Conservation (phyloP, 2,329 filamentous ascomycete genomes). For the Septoria petroselini region DNA sequence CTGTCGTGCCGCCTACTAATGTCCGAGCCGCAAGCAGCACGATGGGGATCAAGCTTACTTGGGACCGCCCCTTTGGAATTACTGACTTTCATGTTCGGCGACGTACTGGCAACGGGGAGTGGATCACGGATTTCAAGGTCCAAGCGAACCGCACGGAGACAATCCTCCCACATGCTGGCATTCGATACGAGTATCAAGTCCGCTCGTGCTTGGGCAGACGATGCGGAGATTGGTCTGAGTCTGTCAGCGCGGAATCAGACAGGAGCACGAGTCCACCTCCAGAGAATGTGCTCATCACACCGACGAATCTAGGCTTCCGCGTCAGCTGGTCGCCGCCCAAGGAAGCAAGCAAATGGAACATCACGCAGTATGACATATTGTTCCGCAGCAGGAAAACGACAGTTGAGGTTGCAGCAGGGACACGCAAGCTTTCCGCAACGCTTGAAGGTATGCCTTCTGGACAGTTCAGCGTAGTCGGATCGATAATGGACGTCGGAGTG, state of each 20-base stretch:
- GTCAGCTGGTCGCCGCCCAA: constrained; percentile 10
- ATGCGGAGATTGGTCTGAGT: constrained; percentile 13
- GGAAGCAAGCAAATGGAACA: constrained; percentile 8
- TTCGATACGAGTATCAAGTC: constrained; percentile 17
- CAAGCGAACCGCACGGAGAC: constrained; percentile 8
- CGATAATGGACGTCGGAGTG: background rate
- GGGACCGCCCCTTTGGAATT: constrained; percentile 12
- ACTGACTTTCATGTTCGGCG: constrained; percentile 10
- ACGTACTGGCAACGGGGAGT: constrained; percentile 4
- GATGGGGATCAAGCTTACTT: constrained; percentile 16
- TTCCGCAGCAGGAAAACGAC: background rate
- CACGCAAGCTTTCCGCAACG: constrained; percentile 3
- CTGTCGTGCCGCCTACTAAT: constrained; percentile 4
- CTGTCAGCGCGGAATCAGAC: constrained; percentile 9
- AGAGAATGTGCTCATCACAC: constrained; percentile 1
- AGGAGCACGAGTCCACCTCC: constrained; percentile 13
- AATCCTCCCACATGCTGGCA: constrained; percentile 9
- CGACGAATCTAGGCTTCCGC: constrained; percentile 10
- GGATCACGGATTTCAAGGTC: background rate
- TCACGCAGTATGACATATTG: constrained; percentile 9
- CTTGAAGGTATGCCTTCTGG: constrained; percentile 9
- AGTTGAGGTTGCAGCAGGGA: background rate
- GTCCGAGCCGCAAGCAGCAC: constrained; percentile 3
- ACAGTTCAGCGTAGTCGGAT: constrained; percentile 6
- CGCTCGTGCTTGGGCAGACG: constrained; percentile 10